These are phyloP conservation scores for Populus hybrid DNA, from an alignment of 441 rosid genomes.

Conservation along the genomic window DNA sequence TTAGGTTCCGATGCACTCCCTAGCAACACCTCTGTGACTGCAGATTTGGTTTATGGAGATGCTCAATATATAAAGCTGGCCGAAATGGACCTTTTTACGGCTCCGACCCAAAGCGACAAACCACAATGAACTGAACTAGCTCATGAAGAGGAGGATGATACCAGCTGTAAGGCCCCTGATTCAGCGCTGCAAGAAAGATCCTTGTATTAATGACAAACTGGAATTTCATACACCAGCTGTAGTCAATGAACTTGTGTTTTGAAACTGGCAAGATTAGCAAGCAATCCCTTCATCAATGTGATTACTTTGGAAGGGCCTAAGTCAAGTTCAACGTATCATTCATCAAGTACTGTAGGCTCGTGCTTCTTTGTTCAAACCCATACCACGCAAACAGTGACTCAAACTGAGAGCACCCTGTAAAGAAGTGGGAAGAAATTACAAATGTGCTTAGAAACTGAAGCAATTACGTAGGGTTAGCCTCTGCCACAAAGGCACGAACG, in stretches of 20 bases:
- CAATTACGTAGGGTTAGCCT: too few relatives aligned
- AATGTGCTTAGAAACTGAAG: not conserved
- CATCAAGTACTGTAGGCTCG: not conserved
- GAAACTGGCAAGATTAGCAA: not conserved
- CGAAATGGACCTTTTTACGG: not conserved
- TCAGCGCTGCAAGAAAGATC: not conserved
- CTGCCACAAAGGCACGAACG: too few relatives aligned
- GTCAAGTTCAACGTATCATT: not conserved
- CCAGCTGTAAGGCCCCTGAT: not conserved
- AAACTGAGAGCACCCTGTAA: constrained; percentile 5
- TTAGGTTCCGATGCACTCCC: not conserved
- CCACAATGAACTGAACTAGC: not conserved
- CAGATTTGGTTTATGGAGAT: not conserved
- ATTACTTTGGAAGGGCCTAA: not conserved
- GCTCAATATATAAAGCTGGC: not conserved
- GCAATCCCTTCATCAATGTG: not conserved
- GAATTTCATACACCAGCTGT: not conserved
- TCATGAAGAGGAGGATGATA: not conserved
- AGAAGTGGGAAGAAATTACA: not conserved
- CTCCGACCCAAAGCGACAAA: not conserved
- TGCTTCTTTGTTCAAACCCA: not conserved
- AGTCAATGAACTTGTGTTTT: not conserved
- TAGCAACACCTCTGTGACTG: not conserved
- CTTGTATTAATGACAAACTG: not conserved
- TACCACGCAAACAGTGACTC: not conserved